Conservation (phyloP, 148 eudicot species). For the Oxyria digyna region DNA sequence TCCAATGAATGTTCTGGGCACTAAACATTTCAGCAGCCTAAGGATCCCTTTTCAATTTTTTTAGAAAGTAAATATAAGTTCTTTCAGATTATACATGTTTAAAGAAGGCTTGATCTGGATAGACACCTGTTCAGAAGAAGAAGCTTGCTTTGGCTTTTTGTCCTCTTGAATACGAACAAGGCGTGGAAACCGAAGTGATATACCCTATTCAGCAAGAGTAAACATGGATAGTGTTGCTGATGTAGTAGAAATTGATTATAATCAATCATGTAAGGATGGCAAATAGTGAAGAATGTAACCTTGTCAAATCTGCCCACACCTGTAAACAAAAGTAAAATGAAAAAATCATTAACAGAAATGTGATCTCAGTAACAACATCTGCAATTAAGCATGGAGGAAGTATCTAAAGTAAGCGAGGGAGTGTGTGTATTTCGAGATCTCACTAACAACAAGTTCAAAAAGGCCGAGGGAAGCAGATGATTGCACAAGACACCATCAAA, state of each 20-base stretch:
- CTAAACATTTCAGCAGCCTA: conserved; percentile 86
- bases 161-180: conserved; percentile 76
- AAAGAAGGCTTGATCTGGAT: neutral
- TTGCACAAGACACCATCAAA: too few species aligned
- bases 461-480: too few species aligned
- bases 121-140: conserved; percentile 73
- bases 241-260: neutral
- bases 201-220: conserved; percentile 39
- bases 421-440: too few species aligned
- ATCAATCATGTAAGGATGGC: neutral
- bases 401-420: too few species aligned
- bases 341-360: too few species aligned
- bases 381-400: too few species aligned
- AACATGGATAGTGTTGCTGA: neutral
- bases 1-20: conserved; percentile 46
- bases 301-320: conserved; percentile 75
- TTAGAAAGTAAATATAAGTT: neutral
- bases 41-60: neutral
- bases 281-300: conserved; percentile 24
- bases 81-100: neutral
- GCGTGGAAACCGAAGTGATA: conserved; percentile 90
- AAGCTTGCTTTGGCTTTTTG: conserved; percentile 73
- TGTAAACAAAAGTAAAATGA: too few species aligned
- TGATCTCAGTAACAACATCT: too few species aligned
- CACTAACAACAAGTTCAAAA: too few species aligned